Conservation (phyloP, 2,329 filamentous ascomycete species). For the Cytospora mali region DNA sequence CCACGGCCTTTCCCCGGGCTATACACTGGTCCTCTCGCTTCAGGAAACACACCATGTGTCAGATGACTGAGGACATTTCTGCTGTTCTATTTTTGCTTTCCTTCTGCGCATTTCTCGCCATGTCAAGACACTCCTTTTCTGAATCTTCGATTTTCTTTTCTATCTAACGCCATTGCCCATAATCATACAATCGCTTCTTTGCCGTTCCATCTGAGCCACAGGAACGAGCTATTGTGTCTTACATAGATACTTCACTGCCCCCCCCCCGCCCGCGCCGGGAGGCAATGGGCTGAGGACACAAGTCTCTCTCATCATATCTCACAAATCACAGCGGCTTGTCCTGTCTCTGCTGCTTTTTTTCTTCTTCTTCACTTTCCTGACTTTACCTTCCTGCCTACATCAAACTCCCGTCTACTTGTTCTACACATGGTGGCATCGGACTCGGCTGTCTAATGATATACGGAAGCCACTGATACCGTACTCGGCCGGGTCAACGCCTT, state of each 20-base stretch:
- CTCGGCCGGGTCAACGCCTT: conserved; percentile 26
- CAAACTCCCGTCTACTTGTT: neutral
- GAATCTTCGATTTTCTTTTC: neutral
- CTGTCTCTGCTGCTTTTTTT: neutral
- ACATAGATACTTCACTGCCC: neutral
- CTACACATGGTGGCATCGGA: neutral
- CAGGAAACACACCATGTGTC: conserved; percentile 16
- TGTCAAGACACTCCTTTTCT: conserved; percentile 1
- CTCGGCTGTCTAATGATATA: neutral
- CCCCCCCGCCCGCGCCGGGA: neutral
- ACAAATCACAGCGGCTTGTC: neutral
- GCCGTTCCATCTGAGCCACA: neutral
- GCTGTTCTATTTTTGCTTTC: neutral
- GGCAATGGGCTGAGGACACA: conserved; percentile 7
- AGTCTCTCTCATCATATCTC: conserved; percentile 8
- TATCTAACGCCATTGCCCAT: neutral
- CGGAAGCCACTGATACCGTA: conserved; percentile 32
- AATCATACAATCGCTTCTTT: neutral
- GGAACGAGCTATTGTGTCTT: neutral
- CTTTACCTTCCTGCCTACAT: neutral
- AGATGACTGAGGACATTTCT: neutral
- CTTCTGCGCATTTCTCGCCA: neutral
- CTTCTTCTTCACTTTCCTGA: neutral
- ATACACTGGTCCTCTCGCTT: conserved; percentile 15
- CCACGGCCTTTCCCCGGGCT: conserved; percentile 4